phyloP scores from a whole-genome alignment of 306 rosid genomes.

The Astragalus membranaceus region DNA sequence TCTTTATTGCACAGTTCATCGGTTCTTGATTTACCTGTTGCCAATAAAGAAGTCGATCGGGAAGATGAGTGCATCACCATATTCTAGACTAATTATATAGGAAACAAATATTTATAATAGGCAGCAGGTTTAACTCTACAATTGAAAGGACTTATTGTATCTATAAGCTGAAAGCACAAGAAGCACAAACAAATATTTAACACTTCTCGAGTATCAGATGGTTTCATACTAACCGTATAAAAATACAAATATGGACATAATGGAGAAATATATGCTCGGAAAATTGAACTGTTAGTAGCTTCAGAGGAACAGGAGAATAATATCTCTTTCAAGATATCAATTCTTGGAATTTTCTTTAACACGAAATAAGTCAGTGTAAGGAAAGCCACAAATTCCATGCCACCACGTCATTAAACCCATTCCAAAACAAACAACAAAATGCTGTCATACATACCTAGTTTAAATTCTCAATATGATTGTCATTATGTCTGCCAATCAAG shows the following conservation, averaged over 20 bases:
- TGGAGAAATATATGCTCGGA: not conserved
- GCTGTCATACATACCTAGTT: not conserved
- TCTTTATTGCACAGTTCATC: slow-evolving; percentile 19
- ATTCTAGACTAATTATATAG: slow-evolving; percentile 5
- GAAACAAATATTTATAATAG: not conserved
- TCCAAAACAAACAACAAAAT: not conserved
- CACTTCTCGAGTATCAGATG: not conserved
- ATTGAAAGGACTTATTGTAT: not conserved
- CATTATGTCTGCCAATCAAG: not conserved
- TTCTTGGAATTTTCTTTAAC: not conserved
- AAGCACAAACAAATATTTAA: not conserved
- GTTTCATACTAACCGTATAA: not conserved
- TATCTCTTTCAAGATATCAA: not conserved
- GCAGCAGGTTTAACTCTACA: not conserved
- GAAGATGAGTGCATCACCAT: slow-evolving; percentile 2
- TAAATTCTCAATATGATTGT: not conserved
- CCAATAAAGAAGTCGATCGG: not conserved
- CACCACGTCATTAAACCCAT: not conserved
- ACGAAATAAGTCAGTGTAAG: not conserved
- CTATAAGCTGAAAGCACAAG: slow-evolving; percentile 16
- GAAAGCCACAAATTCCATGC: not conserved
- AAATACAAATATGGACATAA: not conserved
- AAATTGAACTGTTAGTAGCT: not conserved
- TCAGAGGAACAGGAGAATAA: not conserved
- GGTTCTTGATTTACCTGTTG: slow-evolving; percentile 10